A percentile compares a stretch with the other conserved stretches of the same genome.
Conservation (phyloP, 345 rosid species). For the Moricandia arvensis region DNA sequence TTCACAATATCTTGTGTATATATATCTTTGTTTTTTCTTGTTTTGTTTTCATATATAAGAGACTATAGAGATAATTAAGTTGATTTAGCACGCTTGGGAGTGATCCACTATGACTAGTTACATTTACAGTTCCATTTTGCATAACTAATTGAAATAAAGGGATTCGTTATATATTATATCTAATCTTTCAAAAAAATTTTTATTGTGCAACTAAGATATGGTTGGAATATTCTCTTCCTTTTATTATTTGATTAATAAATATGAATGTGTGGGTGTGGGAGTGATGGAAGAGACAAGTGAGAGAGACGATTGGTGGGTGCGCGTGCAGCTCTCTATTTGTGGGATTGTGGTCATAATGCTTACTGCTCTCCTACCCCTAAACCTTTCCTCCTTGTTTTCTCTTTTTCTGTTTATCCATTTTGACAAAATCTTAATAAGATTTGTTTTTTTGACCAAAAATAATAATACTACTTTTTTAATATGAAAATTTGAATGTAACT, state of each 20-base stretch:
- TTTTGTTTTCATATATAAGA: neutral
- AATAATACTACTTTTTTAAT: neutral
- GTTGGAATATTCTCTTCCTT: neutral
- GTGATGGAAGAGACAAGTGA: constrained; percentile 34
- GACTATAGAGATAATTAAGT: neutral
- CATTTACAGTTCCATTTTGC: neutral
- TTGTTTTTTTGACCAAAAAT: neutral
- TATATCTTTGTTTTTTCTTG: neutral
- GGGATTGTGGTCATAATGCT: constrained; percentile 65
- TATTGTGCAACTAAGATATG: neutral
- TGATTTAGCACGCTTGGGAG: neutral
- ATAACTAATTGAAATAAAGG: neutral
- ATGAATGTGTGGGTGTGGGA: constrained; percentile 21
- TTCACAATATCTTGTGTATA: neutral
- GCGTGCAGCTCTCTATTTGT: constrained; percentile 58
- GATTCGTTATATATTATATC: neutral
- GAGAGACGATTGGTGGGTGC: constrained; percentile 61
- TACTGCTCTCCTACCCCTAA: constrained; percentile 18
- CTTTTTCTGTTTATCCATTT: neutral
- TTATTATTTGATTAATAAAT: constrained; percentile 23
- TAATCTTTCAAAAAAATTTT: neutral
- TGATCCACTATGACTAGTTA: neutral
- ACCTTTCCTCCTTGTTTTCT: neutral
- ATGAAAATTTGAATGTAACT: neutral
- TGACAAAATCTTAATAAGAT: neutral